Evolutionary conservation across 352 stramenopile species (phyloP).

Genomic region (Phytopythium boreale): DNA sequence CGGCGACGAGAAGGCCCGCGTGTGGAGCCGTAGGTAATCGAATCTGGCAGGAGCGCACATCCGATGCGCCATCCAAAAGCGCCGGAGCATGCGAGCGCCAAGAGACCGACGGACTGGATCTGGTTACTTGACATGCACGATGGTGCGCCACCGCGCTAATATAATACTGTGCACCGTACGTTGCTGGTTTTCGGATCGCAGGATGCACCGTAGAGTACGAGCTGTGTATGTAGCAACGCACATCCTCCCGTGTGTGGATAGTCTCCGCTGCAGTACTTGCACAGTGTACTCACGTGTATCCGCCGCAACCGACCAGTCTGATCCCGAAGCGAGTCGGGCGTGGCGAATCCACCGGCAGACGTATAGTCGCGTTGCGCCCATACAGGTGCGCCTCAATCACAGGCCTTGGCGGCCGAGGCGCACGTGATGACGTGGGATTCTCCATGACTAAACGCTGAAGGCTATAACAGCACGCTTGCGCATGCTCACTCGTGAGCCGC

Average conservation of each 20-base stretch:
- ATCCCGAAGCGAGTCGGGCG: background rate
- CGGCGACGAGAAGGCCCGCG: too few species aligned
- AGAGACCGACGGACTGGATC: too few species aligned
- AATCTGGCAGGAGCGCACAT: too few species aligned
- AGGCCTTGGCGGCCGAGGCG: background rate
- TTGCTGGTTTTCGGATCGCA: background rate
- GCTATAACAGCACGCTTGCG: background rate
- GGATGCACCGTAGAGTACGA: background rate
- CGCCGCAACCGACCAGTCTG: background rate
- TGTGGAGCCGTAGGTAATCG: too few species aligned
- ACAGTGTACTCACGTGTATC: background rate
- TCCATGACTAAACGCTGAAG: conserved; percentile 1
- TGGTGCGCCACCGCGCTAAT: too few species aligned
- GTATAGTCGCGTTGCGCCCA: background rate
- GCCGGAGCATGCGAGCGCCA: too few species aligned
- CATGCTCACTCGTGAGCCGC: background rate
- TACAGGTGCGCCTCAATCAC: background rate
- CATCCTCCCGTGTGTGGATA: background rate
- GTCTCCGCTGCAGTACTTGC: background rate
- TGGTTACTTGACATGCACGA: too few species aligned
- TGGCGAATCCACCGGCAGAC: too few species aligned
- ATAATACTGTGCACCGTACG: too few species aligned
- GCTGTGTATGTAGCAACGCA: background rate
- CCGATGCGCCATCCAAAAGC: too few species aligned
- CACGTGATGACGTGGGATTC: background rate